These are phyloP conservation scores for Apiotrichum siamense DNA, from an alignment of 1,284 basidiomycete species.

Conservation along the genomic window DNA sequence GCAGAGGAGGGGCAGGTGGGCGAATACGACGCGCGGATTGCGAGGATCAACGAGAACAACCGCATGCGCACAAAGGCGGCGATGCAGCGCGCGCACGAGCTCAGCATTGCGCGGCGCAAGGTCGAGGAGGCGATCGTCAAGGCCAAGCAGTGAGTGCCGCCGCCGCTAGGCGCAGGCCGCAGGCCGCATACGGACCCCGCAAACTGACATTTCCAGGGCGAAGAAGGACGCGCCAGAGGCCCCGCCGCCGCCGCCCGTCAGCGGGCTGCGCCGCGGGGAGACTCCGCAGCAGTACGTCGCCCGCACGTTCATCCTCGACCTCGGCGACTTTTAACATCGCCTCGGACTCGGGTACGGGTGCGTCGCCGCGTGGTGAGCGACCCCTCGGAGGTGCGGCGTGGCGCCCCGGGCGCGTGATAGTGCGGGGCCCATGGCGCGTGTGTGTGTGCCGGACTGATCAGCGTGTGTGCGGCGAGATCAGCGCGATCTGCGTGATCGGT, in stretches of 20 bases:
- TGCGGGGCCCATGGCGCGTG: too few species aligned
- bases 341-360: too few species aligned
- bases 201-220: too few species aligned
- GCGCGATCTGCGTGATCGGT: too few species aligned
- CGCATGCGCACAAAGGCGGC: slow-evolving; percentile 70
- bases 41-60: slow-evolving; percentile 81
- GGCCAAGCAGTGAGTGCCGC: slow-evolving; percentile 25
- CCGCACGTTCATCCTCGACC: slow-evolving; percentile 45
- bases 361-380: too few species aligned
- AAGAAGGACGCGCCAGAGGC: slow-evolving; percentile 8
- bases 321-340: slow-evolving; percentile 45
- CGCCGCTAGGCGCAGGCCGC: neutral
- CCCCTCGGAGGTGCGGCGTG: too few species aligned
- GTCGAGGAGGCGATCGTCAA: slow-evolving; percentile 40
- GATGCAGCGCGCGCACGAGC: slow-evolving; percentile 67
- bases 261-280: slow-evolving; percentile 37
- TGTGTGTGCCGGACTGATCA: too few species aligned
- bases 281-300: slow-evolving; percentile 45
- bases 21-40: slow-evolving; percentile 56
- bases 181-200: too few species aligned
- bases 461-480: too few species aligned
- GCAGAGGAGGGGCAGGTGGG: slow-evolving; percentile 35
- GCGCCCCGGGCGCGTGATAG: too few species aligned
- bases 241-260: slow-evolving; percentile 16
- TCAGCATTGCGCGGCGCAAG: slow-evolving; percentile 62